Conservation (phyloP, 139 green algal genomes). For the Microglena sp. region DNA sequence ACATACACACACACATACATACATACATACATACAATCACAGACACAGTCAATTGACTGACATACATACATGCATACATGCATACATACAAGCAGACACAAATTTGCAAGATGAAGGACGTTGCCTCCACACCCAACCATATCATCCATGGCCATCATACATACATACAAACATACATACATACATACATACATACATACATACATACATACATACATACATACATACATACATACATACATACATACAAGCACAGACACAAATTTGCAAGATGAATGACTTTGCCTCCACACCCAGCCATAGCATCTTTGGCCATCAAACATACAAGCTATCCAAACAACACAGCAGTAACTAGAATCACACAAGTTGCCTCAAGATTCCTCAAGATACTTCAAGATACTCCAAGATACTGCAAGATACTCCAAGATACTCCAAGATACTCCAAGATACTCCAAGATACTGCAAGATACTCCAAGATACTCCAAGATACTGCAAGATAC, state of each 20-base stretch:
- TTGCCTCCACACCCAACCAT: neutral
- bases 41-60: too few relatives aligned
- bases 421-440: too few relatives aligned
- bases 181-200: conserved; percentile 5
- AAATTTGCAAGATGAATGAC: neutral
- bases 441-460: too few relatives aligned
- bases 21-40: conserved; percentile 7
- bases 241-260: neutral
- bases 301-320: neutral
- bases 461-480: too few relatives aligned
- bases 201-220: conserved; percentile 4
- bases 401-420: too few relatives aligned
- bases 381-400: too few relatives aligned
- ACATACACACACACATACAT: conserved; percentile 9
- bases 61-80: neutral
- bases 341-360: too few relatives aligned
- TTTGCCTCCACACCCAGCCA: neutral
- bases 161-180: neutral
- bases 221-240: neutral
- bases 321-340: neutral
- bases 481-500: too few relatives aligned
- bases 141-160: neutral
- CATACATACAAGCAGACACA: neutral
- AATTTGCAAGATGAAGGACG: neutral
- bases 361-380: too few relatives aligned